Evolutionary conservation across 1,284 basidiomycete species (phyloP), one percentile per base, ranked within the genome.

Genomic region (Boletus austroedulis): DNA sequence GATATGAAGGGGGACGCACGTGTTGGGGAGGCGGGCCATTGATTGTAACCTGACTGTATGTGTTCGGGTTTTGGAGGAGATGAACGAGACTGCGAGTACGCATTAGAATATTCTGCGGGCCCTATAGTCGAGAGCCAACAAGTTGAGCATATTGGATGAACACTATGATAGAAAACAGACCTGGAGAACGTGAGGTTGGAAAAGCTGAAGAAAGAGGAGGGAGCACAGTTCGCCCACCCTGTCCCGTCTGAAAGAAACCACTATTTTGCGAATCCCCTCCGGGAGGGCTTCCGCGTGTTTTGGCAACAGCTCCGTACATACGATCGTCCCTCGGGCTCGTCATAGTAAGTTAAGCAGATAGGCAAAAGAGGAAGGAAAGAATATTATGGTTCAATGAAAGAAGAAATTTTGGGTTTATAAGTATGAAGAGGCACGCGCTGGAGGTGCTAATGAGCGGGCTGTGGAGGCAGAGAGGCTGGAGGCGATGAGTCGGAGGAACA

Each of bases 151-250:
- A 73, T 77, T 77, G 78, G 68, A 73, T 73, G 74, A 75, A 79
- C 74, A 78, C 75, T 75, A 79, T 67, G 73, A 73, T 80, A 76
- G 76, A 76, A 76, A 78, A 88, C 88, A 82, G 83, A 90, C 88
- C 88, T 90, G 88, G 82, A 86, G 86, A 86, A 83, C 80, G 84
- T 87, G 85, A 89, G 69, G 83, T 85, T 85, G 87, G 87, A 85
- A 89, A 87, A 67, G 83, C 83, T 77, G 85, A 81, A 81, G 84
- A 82, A 82, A 90, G 80, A 83, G 89, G 86, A 84, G 89, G 89
- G 75, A 90, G 85, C 79, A 86, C 82, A 80, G 85, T 84, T 83
- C 86, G 86, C 87, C 86, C 87, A 90, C 88, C 88, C 85, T 89
- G 86, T 81, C 82, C 85, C 78, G 80, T 80, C 76, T 79, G 80